A percentile compares a stretch with the other conserved stretches of the same genome.
phyloP scores from a whole-genome alignment of 2,329 filamentous ascomycete genomes.

The Cytospora paraplurivora region DNA sequence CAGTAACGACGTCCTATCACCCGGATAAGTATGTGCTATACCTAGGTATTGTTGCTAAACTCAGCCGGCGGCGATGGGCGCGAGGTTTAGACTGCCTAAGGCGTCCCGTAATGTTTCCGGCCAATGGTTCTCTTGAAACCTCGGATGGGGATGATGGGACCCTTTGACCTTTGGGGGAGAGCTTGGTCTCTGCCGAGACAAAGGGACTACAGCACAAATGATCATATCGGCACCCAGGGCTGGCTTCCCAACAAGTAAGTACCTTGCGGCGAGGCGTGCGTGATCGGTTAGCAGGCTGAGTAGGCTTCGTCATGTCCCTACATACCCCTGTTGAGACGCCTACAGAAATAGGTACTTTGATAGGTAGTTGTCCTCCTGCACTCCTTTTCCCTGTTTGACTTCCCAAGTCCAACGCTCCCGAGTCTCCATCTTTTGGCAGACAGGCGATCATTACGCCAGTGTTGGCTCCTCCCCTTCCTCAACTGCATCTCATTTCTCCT shows the following conservation, averaged over 20 bases:
- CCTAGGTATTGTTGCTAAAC: not conserved
- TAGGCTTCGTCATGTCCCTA: not conserved
- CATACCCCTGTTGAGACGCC: constrained; percentile 8
- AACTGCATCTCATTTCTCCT: not conserved
- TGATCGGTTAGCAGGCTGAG: no score
- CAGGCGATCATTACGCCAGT: constrained; percentile 7
- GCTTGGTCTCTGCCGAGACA: no score
- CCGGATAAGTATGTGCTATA: not conserved
- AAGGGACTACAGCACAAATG: no score
- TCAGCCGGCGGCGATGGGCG: not conserved
- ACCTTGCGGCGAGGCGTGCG: no score
- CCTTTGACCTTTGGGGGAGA: no score
- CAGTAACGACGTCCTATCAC: not conserved
- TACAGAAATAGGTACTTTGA: not conserved
- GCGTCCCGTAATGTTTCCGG: not conserved
- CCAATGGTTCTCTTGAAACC: not conserved
- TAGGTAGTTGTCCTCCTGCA: not conserved
- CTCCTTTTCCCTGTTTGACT: not conserved
- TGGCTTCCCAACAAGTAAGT: no score
- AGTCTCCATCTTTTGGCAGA: constrained; percentile 3
- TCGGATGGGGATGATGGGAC: no score
- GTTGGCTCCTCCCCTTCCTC: constrained; percentile 1
- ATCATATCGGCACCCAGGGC: no score
- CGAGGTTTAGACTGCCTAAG: not conserved
- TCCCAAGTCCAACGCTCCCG: not conserved